These are phyloP conservation scores for Umbelopsis ramanniana DNA, from an alignment of 192 early-diverging fungal genomes.

Conservation along the genomic window DNA sequence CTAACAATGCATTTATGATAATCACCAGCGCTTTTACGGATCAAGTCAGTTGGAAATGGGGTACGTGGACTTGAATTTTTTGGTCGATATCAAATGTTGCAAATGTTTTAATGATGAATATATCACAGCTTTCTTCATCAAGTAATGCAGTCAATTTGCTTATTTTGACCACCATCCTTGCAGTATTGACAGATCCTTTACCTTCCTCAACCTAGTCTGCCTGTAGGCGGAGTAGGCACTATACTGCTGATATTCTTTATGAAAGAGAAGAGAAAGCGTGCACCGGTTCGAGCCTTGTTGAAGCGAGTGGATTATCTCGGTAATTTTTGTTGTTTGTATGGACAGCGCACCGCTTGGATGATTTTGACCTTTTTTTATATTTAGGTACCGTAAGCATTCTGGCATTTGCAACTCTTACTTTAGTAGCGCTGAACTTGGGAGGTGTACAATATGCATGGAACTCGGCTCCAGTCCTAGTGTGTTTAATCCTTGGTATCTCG, in stretches of 20 bases:
- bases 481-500: conserved; percentile 60
- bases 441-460: conserved; percentile 73
- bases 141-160: conserved; percentile 43
- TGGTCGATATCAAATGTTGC: neutral
- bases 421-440: conserved; percentile 77
- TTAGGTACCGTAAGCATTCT: conserved; percentile 56
- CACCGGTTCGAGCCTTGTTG: conserved; percentile 57
- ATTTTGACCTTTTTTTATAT: neutral
- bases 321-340: conserved; percentile 35
- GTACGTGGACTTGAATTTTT: neutral
- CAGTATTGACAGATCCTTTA: neutral
- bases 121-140: conserved; percentile 59
- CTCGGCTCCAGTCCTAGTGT: conserved; percentile 55
- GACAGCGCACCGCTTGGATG: neutral
- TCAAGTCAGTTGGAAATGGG: conserved; percentile 46
- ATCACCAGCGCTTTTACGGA: conserved; percentile 55
- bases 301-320: conserved; percentile 1
- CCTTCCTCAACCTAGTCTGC: conserved; percentile 33
- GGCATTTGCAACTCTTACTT: conserved; percentile 60
- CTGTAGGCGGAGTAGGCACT: conserved; percentile 50
- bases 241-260: conserved; percentile 64
- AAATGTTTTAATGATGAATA: conserved; percentile 41
- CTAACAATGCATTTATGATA: no score
- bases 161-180: neutral
- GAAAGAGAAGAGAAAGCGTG: conserved; percentile 48